Evolutionary conservation across 257 asterid species (phyloP), one percentile per base, ranked within the genome.

Genomic region (Cinchona pubescens): DNA sequence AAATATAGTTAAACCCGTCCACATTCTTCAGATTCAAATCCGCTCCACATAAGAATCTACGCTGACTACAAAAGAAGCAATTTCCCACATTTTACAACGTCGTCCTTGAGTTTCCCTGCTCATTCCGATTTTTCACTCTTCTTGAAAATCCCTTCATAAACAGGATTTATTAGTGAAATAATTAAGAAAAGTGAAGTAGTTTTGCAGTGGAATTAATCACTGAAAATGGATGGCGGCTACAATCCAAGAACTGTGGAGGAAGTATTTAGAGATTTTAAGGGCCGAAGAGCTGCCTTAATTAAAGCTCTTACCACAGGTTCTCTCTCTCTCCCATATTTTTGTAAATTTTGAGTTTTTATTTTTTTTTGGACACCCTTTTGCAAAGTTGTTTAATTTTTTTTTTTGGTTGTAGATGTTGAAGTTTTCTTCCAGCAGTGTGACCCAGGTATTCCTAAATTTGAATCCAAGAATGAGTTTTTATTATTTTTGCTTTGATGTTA

Each of bases 281-380:
- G 85, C 42, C 87, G 91, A 19, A 74, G 82, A 48, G 73, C 79
- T 53, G 91, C 76, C 43, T 38, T 87, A 48, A 70, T 87, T 48
- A 83, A 85, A 74, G 91, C 89, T 73, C 89, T 87, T 45, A 87
- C 87, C 9, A 68, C 86, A 35, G 89, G 91, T 87, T 61, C 32
- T 63, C 10, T 29, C 69, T 25, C 29, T 16, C 21, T 5, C 48
- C 1, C 7, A 32, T 18, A 18, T 18, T 40, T 58, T 40, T 40
- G 29, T 21, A 7, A 48, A 21, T 27, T 43, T 62, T 69, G n/a
- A 2, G 1, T 37, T 1, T 23, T 21, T 30, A 18, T 63, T 42
- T 6, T 29, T 8, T n/a, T n/a, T n/a, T n/a, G n/a, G n/a, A n/a
- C n/a, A n/a, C n/a, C n/a, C n/a, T n/a, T n/a, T n/a, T n/a, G n/a